These are phyloP conservation scores for Penicillium ucsense DNA, from an alignment of 495 filamentous ascomycete genomes.

Conservation along the genomic window DNA sequence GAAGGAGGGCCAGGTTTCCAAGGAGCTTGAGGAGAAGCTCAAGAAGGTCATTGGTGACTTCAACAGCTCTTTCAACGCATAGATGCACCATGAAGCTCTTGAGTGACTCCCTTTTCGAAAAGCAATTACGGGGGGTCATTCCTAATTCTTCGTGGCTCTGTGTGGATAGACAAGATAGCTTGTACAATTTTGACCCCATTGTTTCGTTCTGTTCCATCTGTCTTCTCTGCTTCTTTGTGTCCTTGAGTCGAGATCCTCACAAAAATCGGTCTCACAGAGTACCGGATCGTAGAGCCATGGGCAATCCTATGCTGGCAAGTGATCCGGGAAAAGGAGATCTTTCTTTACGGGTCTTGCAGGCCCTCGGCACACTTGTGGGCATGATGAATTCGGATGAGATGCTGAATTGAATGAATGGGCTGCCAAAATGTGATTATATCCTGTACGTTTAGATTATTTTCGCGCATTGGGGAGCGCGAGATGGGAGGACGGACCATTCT, in stretches of 20 bases:
- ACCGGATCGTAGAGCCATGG: slow-evolving; percentile 20
- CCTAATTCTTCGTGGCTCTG: slow-evolving; percentile 41
- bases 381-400: not conserved
- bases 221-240: slow-evolving; percentile 6
- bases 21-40: slow-evolving; percentile 83
- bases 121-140: slow-evolving; percentile 11
- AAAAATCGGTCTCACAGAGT: slow-evolving; percentile 6
- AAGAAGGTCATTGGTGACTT: slow-evolving; percentile 70
- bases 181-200: slow-evolving; percentile 47
- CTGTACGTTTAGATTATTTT: slow-evolving; percentile 42
- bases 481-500: slow-evolving; percentile 19
- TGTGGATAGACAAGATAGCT: slow-evolving; percentile 46
- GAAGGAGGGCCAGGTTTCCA: slow-evolving; percentile 91
- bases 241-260: slow-evolving; percentile 4
- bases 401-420: slow-evolving; percentile 5
- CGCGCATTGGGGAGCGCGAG: slow-evolving; percentile 28
- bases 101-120: slow-evolving; percentile 16
- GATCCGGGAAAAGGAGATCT: slow-evolving; percentile 9
- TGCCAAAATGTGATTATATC: slow-evolving; percentile 41
- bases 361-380: not conserved
- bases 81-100: slow-evolving; percentile 35
- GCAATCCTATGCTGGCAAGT: slow-evolving; percentile 8
- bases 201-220: slow-evolving; percentile 31
- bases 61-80: slow-evolving; percentile 82
- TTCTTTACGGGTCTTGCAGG: not conserved